Conservation (phyloP, 2,329 filamentous ascomycete genomes). For the Eutypella sp. region DNA sequence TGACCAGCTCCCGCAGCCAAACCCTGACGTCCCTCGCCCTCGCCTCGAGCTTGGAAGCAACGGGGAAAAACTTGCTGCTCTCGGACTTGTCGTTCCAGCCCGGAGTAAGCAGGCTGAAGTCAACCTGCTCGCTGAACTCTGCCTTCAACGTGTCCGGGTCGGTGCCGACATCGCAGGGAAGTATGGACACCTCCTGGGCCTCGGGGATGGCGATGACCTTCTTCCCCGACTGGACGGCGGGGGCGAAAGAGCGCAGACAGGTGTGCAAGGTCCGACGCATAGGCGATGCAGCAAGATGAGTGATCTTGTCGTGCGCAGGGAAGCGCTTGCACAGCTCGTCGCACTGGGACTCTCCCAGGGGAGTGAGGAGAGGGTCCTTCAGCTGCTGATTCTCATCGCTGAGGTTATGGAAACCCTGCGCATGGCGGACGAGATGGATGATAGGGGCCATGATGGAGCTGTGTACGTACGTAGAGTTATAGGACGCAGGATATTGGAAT, state of each 20-base stretch:
- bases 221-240: constrained; percentile 40
- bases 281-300: constrained; percentile 71
- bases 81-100: constrained; percentile 68
- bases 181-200: constrained; percentile 70
- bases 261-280: constrained; percentile 79
- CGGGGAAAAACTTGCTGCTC: constrained; percentile 41
- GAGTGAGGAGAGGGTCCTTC: constrained; percentile 74
- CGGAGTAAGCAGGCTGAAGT: constrained; percentile 55
- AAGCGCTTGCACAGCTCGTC: constrained; percentile 56
- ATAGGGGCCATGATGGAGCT: constrained; percentile 42
- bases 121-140: constrained; percentile 59
- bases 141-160: constrained; percentile 46
- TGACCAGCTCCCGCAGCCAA: constrained; percentile 47
- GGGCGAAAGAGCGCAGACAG: constrained; percentile 63
- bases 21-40: constrained; percentile 57
- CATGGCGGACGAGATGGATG: constrained; percentile 68
- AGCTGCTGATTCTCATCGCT: constrained; percentile 62
- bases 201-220: constrained; percentile 65
- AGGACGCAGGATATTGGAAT: no score
- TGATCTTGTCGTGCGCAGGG: constrained; percentile 58
- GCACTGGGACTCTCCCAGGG: constrained; percentile 73
- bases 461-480: no score
- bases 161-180: constrained; percentile 73
- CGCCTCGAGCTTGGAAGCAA: constrained; percentile 48
- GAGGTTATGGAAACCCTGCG: constrained; percentile 79